Evolutionary conservation across 179 eudicot genomes (phyloP).

Genomic region (Pouteria campechiana): DNA sequence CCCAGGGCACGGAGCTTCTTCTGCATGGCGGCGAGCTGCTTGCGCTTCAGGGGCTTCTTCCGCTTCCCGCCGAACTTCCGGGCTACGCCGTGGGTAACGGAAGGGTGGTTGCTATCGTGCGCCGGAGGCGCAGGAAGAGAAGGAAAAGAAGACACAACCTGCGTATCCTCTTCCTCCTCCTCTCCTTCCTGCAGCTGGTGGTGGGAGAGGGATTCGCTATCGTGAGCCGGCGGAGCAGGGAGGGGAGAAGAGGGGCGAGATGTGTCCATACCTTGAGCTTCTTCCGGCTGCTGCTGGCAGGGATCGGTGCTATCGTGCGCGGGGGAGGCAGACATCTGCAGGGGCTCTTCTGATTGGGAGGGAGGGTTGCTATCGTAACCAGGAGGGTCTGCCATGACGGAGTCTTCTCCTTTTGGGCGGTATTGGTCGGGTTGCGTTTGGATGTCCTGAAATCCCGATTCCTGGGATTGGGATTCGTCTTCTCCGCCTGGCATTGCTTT

Average conservation of each 20-base stretch:
- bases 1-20: constrained; percentile 32
- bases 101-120: constrained; percentile 1
- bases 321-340: no score
- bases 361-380: no score
- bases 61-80: constrained; percentile 22
- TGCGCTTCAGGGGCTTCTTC: constrained; percentile 25
- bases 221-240: neutral
- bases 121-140: constrained; percentile 1
- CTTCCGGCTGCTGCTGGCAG: no score
- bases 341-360: no score
- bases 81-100: constrained; percentile 6
- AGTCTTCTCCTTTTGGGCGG: no score
- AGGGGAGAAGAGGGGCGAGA: neutral
- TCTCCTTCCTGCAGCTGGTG: constrained; percentile 5
- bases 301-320: no score
- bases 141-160: constrained; percentile 12
- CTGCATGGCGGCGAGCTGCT: constrained; percentile 15
- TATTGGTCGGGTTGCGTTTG: no score
- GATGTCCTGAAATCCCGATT: no score
- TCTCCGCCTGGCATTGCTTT: no score
- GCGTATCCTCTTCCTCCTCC: neutral
- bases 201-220: constrained; percentile 2
- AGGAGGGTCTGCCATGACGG: no score
- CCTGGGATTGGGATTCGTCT: no score
- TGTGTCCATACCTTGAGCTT: neutral